These are phyloP conservation scores for Colletotrichum ledebouriae DNA, from an alignment of 2,329 filamentous ascomycete genomes.

Conservation along the genomic window DNA sequence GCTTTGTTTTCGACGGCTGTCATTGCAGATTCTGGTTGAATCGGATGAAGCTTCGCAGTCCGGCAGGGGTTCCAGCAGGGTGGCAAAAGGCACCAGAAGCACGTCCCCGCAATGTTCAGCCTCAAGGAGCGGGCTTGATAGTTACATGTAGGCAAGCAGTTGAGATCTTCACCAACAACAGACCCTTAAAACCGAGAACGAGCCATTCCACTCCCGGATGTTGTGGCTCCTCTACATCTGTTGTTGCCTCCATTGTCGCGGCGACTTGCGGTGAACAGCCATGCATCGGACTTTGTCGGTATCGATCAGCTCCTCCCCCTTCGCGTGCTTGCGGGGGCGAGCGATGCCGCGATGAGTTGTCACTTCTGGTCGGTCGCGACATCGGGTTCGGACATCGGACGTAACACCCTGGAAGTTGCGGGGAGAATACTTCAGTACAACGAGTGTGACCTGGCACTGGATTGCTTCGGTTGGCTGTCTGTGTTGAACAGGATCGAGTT, in stretches of 20 bases:
- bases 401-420: not conserved
- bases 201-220: not conserved
- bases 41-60: not conserved
- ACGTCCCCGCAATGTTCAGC: too few relatives aligned
- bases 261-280: not conserved
- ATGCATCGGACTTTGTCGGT: not conserved
- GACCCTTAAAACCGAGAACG: not conserved
- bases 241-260: not conserved
- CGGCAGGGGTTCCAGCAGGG: not conserved
- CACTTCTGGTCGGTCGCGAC: conserved; percentile 8
- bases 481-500: too few relatives aligned
- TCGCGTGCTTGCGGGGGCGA: not conserved
- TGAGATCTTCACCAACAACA: not conserved
- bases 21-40: not conserved
- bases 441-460: not conserved
- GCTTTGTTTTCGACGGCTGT: not conserved
- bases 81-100: too few relatives aligned
- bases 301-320: conserved; percentile 15
- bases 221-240: not conserved
- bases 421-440: not conserved
- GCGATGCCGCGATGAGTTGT: conserved; percentile 8
- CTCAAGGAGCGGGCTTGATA: not conserved
- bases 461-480: too few relatives aligned
- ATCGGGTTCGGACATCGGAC: conserved; percentile 10
- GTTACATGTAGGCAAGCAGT: not conserved